Percentiles rank a stretch among this genome's conserved stretches.
Evolutionary conservation across 2,329 filamentous ascomycete species (phyloP).

Genomic region (Claviceps digitariae): DNA sequence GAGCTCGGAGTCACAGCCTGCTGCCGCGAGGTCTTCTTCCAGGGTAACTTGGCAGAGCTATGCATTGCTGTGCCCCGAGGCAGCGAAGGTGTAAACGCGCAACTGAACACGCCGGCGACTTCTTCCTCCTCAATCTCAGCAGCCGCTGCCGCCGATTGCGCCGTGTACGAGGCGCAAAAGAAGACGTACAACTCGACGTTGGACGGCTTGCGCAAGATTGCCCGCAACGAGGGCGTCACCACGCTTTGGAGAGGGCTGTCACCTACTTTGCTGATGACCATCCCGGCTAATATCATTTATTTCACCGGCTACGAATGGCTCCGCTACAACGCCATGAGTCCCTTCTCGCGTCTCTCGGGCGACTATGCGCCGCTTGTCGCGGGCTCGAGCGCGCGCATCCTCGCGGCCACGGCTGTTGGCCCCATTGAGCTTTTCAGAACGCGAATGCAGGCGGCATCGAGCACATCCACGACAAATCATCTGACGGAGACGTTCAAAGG

Average conservation of each 20-base stretch:
- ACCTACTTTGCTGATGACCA: slow-evolving; percentile 86
- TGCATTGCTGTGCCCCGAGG: slow-evolving; percentile 60
- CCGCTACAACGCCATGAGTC: slow-evolving; percentile 58
- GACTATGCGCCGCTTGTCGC: slow-evolving; percentile 68
- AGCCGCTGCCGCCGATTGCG: slow-evolving; percentile 46
- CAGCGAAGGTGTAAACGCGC: slow-evolving; percentile 26
- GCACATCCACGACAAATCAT: slow-evolving; percentile 47
- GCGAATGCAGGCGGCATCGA: slow-evolving; percentile 67
- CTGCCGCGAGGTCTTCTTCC: slow-evolving; percentile 94
- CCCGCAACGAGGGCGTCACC: slow-evolving; percentile 73
- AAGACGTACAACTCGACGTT: slow-evolving; percentile 80
- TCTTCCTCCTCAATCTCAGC: slow-evolving; percentile 28
- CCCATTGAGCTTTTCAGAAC: slow-evolving; percentile 93
- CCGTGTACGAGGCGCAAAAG: slow-evolving; percentile 73
- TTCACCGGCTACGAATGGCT: slow-evolving; percentile 97
- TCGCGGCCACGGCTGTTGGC: slow-evolving; percentile 71
- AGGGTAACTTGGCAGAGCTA: slow-evolving; percentile 69
- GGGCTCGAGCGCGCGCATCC: slow-evolving; percentile 61
- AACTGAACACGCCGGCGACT: slow-evolving; percentile 20
- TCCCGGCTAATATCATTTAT: slow-evolving; percentile 95
- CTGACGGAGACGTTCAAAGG: slow-evolving; percentile 67
- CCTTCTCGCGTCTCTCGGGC: slow-evolving; percentile 52
- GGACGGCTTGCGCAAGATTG: slow-evolving; percentile 88
- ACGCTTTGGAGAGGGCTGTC: slow-evolving; percentile 88
- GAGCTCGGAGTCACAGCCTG: slow-evolving; percentile 88